Evolutionary conservation across 768 basidiomycete genomes (phyloP), one percentile per base, ranked within the genome.

Genomic region (Hysterangium stoloniferum): DNA sequence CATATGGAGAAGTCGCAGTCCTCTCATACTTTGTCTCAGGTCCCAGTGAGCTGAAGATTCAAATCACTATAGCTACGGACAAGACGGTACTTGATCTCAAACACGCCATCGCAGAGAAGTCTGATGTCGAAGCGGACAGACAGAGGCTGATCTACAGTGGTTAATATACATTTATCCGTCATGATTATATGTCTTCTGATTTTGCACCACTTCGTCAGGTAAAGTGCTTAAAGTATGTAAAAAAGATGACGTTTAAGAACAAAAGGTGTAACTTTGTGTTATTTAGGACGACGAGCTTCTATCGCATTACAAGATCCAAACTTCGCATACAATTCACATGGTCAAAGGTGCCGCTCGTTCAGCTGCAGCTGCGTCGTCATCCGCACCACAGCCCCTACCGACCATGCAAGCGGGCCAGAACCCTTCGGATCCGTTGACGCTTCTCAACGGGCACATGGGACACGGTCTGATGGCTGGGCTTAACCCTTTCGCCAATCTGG

Each of bases 141-240:
- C 94, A 96, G 65, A 70, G 95, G 31, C 71, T 98, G 55, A 98
- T 98, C 57, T 98, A 94, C 66, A 88, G 87, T 31, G 95, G 93
- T 78, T 55, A 58, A 77, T 67, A 56, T 20, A 48, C 19, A 6
- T 43, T 31, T 46, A 52, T 50, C 45, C 22, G 12, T 34, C 13
- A 6, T 25, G 17, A 40, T 37, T 22, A 49, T 31, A 31, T 29
- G n/a, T 42, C 29, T 19, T 45, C 28, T 20, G 41, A 22, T 48
- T 27, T 19, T 17, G 1, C 22, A 43, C 1, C 6, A 0, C 29
- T 17, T 19, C 24, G 37, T 28, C 58, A 85, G 84, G 86, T 11
- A 76, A 82, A 56, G 85, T 89, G 13, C 64, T 88, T 57, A 89
- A 87, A 72, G 84, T 81, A 58, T 42, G 63, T 57, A 22, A 46